These are phyloP conservation scores for Moesziomyces antarcticus DNA, from an alignment of 1,284 basidiomycete genomes.

Conservation along the genomic window DNA sequence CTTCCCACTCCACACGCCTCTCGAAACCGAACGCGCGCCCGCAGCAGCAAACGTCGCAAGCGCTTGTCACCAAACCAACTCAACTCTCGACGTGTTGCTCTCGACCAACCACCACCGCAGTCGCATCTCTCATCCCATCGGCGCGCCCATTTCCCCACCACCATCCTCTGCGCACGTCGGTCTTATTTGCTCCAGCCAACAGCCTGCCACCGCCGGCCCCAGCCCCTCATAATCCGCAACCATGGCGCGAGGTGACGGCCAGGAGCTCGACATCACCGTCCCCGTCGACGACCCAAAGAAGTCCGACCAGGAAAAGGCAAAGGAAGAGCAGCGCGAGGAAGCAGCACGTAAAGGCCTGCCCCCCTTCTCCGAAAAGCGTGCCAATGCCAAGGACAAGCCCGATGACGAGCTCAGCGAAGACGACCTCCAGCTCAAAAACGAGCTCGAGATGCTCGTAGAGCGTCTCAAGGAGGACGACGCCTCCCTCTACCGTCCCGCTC, in stretches of 20 bases:
- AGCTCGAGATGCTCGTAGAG: slow-evolving; percentile 97
- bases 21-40: neutral
- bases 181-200: too few relatives aligned
- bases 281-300: slow-evolving; percentile 47
- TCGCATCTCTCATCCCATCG: neutral
- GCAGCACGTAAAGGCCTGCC: slow-evolving; percentile 47
- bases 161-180: too few relatives aligned
- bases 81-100: neutral
- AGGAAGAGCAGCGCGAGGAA: slow-evolving; percentile 49
- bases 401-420: slow-evolving; percentile 88
- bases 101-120: neutral
- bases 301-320: slow-evolving; percentile 49
- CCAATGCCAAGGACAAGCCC: slow-evolving; percentile 71
- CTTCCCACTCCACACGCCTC: slow-evolving; percentile 30
- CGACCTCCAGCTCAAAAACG: slow-evolving; percentile 90
- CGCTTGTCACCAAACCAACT: neutral
- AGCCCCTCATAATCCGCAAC: slow-evolving; percentile 12
- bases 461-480: slow-evolving; percentile 90
- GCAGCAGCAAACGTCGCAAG: slow-evolving; percentile 1
- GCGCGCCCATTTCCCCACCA: too few relatives aligned
- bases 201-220: too few relatives aligned
- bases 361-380: slow-evolving; percentile 28
- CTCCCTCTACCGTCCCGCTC: slow-evolving; percentile 84
- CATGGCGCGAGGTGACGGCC: slow-evolving; percentile 52
- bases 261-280: slow-evolving; percentile 51